These are phyloP conservation scores for Solanum bulbocastanum DNA, from an alignment of 257 asterid species.

Conservation along the genomic window DNA sequence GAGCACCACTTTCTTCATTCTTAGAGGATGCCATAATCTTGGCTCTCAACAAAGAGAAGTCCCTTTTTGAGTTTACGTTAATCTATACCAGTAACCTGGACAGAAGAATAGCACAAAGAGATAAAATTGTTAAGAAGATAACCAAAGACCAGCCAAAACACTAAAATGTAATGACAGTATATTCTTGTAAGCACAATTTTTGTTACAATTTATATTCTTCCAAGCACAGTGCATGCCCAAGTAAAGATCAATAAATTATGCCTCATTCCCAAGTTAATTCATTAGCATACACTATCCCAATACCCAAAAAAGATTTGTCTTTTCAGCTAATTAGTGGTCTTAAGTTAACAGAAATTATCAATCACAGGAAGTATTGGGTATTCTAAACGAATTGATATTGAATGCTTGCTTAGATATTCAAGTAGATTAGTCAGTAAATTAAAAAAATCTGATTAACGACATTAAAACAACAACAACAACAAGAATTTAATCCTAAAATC, in stretches of 20 bases:
- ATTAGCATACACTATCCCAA: neutral
- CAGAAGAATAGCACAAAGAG: neutral
- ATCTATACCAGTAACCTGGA: neutral
- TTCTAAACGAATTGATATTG: neutral
- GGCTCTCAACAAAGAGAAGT: neutral
- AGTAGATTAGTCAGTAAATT: neutral
- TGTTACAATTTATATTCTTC: neutral
- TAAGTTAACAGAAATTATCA: neutral
- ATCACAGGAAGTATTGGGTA: neutral
- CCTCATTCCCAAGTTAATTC: neutral
- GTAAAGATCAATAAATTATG: neutral
- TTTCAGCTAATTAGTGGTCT: no score
- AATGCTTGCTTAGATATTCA: neutral
- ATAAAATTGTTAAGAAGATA: neutral
- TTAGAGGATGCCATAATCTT: constrained; percentile 22
- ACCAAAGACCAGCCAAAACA: neutral
- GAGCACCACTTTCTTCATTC: constrained; percentile 58
- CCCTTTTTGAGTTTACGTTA: neutral
- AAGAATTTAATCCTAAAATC: neutral
- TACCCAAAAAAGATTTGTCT: neutral
- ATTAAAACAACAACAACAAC: no score
- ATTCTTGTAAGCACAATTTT: neutral
- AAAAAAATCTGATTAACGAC: neutral
- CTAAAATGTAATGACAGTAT: neutral
- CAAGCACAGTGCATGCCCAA: neutral